Evolutionary conservation across 2,329 filamentous ascomycete species (phyloP).

Genomic region (Metarhizium humberi): DNA sequence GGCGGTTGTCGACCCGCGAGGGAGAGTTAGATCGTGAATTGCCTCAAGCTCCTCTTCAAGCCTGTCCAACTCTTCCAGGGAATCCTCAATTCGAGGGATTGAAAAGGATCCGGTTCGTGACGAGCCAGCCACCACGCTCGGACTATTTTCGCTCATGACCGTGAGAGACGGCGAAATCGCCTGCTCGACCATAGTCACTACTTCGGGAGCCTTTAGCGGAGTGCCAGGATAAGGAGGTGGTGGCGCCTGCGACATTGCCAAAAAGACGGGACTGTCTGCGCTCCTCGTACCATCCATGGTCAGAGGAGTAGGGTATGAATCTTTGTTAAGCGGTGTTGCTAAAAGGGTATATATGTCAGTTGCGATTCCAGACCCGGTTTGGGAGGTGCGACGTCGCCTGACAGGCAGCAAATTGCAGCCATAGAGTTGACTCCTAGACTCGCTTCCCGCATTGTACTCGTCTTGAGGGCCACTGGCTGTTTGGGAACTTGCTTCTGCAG

Average conservation of each 20-base stretch:
- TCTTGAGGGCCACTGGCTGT: conserved; percentile 10
- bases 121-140: conserved; percentile 25
- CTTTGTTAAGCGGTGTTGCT: conserved; percentile 31
- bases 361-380: neutral
- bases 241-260: conserved; percentile 3
- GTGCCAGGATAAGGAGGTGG: conserved; percentile 15
- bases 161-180: conserved; percentile 24
- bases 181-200: conserved; percentile 20
- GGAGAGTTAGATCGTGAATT: conserved; percentile 29
- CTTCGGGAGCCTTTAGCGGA: conserved; percentile 20
- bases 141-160: conserved; percentile 19
- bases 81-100: conserved; percentile 51
- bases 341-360: conserved; percentile 36
- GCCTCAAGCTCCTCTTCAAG: conserved; percentile 54
- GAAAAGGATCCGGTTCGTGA: conserved; percentile 22
- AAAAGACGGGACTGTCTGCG: conserved; percentile 1
- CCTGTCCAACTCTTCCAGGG: conserved; percentile 51
- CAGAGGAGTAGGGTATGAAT: conserved; percentile 10
- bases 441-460: neutral
- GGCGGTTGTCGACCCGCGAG: conserved; percentile 19
- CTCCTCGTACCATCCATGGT: conserved; percentile 11
- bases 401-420: conserved; percentile 41
- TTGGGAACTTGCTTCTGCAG: conserved; percentile 17
- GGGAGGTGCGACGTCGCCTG: neutral
- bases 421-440: conserved; percentile 25